Evolutionary conservation across 768 basidiomycete genomes (phyloP), one percentile per base, ranked within the genome.

Genomic region (Roridomyces roridus): DNA sequence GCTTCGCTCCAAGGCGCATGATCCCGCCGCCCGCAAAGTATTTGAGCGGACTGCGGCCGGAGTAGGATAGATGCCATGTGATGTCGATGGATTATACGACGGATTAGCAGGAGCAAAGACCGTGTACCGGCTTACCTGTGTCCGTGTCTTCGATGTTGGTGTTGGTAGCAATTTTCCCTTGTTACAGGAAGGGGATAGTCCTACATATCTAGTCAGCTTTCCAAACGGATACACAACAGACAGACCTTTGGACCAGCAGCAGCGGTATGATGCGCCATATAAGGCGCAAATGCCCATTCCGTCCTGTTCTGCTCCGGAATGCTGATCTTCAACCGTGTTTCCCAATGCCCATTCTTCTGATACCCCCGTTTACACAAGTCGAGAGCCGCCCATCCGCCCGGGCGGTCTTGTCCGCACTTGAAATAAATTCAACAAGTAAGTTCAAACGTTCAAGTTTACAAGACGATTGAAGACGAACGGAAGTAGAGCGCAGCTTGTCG

Each of bases 181-280:
- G 71, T 67, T 2, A 77, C 67, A 12, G 74, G 73, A 31, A 73
- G 60, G 12, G 71, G 41, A 6, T 73, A 53, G 46, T 76, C 72
- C 74, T 76, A 28, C 3, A n/a, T n/a, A n/a, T n/a, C n/a, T n/a
- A n/a, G n/a, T n/a, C 29, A 57, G 12, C 2, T 14, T 15, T n/a
- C 1, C 50, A 17, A 2, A 23, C n/a, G 26, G 4, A 6, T n/a
- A n/a, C n/a, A 41, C n/a, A 15, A 2, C 46, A 31, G 18, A 47
- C 59, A 20, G n/a, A 74, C 77, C 65, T 69, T 64, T 7, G 74
- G 73, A 2, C 75, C 77, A 21, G 65, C 46, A 7, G 64, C 65
- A 29, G 39, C 49, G 14, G n/a, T 47, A 2, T 62, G 54, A n/a
- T 65, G 40, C 20, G 55, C 53, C 3, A 76, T 42, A 50, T 68